A percentile compares a stretch with the other conserved stretches of the same genome.
phyloP scores from a whole-genome alignment of 208 protist genomes.

The Leptomonas pyrrhocoris region DNA sequence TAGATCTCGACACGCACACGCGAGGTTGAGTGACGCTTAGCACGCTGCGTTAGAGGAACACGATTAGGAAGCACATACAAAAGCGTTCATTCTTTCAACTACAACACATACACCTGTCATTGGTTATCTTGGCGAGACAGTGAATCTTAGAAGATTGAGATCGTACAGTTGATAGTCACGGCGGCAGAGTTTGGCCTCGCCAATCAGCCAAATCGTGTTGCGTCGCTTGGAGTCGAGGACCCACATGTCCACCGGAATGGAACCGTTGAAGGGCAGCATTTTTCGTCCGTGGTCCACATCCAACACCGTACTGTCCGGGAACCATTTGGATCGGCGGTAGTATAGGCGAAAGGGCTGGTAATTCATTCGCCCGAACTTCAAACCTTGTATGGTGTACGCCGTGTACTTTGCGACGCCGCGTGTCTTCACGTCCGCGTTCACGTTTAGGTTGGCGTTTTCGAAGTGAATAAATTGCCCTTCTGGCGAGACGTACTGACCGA shows the following conservation, averaged over 20 bases:
- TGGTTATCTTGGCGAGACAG: no score
- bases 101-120: no score
- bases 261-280: slow-evolving; percentile 25
- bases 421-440: neutral
- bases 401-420: slow-evolving; percentile 21
- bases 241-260: slow-evolving; percentile 39
- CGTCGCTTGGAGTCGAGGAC: slow-evolving; percentile 19
- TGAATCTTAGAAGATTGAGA: slow-evolving; percentile 15
- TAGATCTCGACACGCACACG: no score
- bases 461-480: slow-evolving; percentile 26
- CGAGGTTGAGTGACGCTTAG: no score
- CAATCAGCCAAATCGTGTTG: slow-evolving; percentile 20
- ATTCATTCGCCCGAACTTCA: slow-evolving; percentile 32
- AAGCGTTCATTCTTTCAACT: no score
- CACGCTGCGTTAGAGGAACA: no score
- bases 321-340: slow-evolving; percentile 34
- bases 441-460: slow-evolving; percentile 26
- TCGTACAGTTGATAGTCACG: slow-evolving; percentile 14
- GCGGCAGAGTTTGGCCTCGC: slow-evolving; percentile 4
- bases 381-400: slow-evolving; percentile 2
- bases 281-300: neutral
- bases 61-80: no score
- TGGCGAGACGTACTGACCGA: slow-evolving; percentile 18
- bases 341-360: slow-evolving; percentile 24
- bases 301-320: neutral